Conservation (phyloP, 371 early-diverging fungal species). For the Fennellomyces sp. region DNA sequence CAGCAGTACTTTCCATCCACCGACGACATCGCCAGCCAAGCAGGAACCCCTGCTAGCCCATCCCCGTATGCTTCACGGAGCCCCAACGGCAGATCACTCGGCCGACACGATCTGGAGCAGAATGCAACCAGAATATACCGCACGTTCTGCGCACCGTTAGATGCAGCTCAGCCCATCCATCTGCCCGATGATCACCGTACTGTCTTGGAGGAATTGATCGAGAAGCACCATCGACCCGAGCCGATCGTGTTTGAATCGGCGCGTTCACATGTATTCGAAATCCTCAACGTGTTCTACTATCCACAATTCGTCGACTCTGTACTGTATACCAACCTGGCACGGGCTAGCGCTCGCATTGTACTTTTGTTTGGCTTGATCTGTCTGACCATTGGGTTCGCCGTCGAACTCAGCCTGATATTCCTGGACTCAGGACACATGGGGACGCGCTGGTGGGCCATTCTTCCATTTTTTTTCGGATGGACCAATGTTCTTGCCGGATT, state of each 20-base stretch:
- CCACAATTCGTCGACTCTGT: slow-evolving; percentile 47
- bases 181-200: slow-evolving; percentile 48
- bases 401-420: slow-evolving; percentile 46
- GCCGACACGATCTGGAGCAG: slow-evolving; percentile 42
- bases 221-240: slow-evolving; percentile 45
- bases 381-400: slow-evolving; percentile 36
- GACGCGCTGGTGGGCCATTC: slow-evolving; percentile 36
- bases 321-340: slow-evolving; percentile 36
- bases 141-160: slow-evolving; percentile 41
- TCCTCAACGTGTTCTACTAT: slow-evolving; percentile 53
- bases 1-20: slow-evolving; percentile 5
- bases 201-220: slow-evolving; percentile 43
- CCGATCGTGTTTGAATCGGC: slow-evolving; percentile 54
- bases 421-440: slow-evolving; percentile 23
- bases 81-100: slow-evolving; percentile 21
- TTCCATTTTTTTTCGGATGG: slow-evolving; percentile 49
- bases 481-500: slow-evolving; percentile 33
- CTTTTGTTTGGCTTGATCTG: slow-evolving; percentile 27
- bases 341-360: slow-evolving; percentile 19
- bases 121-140: slow-evolving; percentile 49
- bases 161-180: slow-evolving; percentile 45
- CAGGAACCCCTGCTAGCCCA: background rate
- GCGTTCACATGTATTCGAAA: slow-evolving; percentile 44
- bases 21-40: background rate
- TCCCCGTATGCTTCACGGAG: slow-evolving; percentile 35